Evolutionary conservation across 352 stramenopile species (phyloP).

Genomic region (Lagenidium giganteum): DNA sequence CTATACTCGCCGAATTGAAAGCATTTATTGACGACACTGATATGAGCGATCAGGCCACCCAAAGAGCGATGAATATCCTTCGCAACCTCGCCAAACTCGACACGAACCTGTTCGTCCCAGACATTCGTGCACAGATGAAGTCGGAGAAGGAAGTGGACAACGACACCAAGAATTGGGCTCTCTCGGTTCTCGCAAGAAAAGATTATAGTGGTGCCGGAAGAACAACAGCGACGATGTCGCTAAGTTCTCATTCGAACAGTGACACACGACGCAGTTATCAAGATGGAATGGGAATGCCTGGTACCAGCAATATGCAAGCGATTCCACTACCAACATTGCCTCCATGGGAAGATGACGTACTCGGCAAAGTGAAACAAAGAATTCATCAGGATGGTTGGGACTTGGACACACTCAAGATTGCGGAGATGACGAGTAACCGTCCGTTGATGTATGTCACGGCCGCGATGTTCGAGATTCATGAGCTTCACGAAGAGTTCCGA

Average conservation of each 20-base stretch:
- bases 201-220: slow-evolving; percentile 60
- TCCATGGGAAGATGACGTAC: slow-evolving; percentile 43
- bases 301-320: slow-evolving; percentile 21
- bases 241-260: slow-evolving; percentile 71
- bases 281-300: slow-evolving; percentile 28
- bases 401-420: slow-evolving; percentile 63
- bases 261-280: slow-evolving; percentile 52
- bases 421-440: slow-evolving; percentile 52
- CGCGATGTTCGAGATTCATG: slow-evolving; percentile 74
- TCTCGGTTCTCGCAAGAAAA: slow-evolving; percentile 68
- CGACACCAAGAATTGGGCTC: slow-evolving; percentile 80
- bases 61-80: slow-evolving; percentile 58
- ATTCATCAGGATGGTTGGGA: slow-evolving; percentile 74
- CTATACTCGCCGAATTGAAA: slow-evolving; percentile 69
- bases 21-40: slow-evolving; percentile 67
- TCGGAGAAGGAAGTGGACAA: slow-evolving; percentile 71
- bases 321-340: slow-evolving; percentile 56
- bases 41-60: slow-evolving; percentile 49
- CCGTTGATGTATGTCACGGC: slow-evolving; percentile 80
- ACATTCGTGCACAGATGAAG: slow-evolving; percentile 81
- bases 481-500: slow-evolving; percentile 71
- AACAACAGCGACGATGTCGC: slow-evolving; percentile 43
- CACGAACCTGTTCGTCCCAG: slow-evolving; percentile 79
- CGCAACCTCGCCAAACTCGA: slow-evolving; percentile 65
- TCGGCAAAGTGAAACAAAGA: slow-evolving; percentile 34